A percentile compares a stretch with the other conserved stretches of the same genome.
These are phyloP conservation scores for Gyrodon lividus DNA, from an alignment of 768 basidiomycete species.

Conservation along the genomic window DNA sequence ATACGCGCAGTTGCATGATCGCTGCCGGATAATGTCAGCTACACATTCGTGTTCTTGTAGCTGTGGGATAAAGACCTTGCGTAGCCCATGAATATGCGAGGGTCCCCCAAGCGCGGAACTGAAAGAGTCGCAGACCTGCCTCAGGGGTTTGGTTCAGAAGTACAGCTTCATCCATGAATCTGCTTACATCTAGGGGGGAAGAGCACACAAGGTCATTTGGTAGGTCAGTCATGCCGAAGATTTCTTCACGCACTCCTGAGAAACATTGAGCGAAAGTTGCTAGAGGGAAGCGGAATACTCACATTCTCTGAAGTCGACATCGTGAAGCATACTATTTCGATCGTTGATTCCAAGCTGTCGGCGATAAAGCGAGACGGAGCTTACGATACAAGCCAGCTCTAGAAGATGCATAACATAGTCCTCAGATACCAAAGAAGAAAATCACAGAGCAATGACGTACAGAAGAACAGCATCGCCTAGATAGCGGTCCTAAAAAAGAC, in stretches of 20 bases:
- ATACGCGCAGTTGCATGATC: slow-evolving; percentile 34
- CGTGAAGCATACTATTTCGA: slow-evolving; percentile 22
- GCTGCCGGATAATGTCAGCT: slow-evolving; percentile 17
- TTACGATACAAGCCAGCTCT: slow-evolving; percentile 22
- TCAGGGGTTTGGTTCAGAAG: not conserved
- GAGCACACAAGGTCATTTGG: not conserved
- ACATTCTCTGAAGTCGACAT: slow-evolving; percentile 17
- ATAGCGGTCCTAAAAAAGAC: slow-evolving; percentile 26
- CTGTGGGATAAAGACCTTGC: slow-evolving; percentile 21
- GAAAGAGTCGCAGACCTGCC: slow-evolving; percentile 27
- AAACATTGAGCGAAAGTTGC: slow-evolving; percentile 1
- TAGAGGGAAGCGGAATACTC: not conserved
- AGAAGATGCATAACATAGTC: not conserved
- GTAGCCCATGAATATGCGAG: slow-evolving; percentile 32
- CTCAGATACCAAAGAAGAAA: slow-evolving; percentile 6
- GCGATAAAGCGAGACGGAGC: not conserved
- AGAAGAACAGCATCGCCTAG: slow-evolving; percentile 30
- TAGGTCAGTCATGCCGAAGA: not conserved
- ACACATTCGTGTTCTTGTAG: not conserved
- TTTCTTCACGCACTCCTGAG: slow-evolving; percentile 22
- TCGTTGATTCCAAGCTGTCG: not conserved
- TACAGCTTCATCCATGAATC: not conserved
- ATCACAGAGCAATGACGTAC: slow-evolving; percentile 11
- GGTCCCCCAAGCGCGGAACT: slow-evolving; percentile 33
- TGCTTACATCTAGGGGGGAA: slow-evolving; percentile 21